A percentile compares a stretch with the other conserved stretches of the same genome.
These are phyloP conservation scores for Alisma plantagoaquatica DNA, from an alignment of 106 monocot genomes.

Conservation along the genomic window DNA sequence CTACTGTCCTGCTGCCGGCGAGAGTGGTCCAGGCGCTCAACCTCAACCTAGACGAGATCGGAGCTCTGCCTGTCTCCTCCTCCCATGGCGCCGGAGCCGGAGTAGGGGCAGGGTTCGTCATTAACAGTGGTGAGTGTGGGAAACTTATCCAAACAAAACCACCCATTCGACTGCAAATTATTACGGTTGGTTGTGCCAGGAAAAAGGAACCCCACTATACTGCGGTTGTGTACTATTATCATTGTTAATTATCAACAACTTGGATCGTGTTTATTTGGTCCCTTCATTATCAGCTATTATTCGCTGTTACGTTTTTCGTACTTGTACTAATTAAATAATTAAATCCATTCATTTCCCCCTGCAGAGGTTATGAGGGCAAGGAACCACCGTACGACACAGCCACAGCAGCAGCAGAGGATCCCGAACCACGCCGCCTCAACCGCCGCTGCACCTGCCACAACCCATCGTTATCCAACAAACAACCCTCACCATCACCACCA, in stretches of 20 bases:
- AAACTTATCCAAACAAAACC: no score
- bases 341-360: neutral
- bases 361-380: neutral
- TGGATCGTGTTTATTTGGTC: neutral
- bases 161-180: no score
- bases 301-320: no score
- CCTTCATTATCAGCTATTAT: neutral
- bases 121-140: conserved; percentile 42
- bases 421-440: no score
- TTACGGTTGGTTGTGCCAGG: neutral
- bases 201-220: neutral
- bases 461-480: no score
- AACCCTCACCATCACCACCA: no score
- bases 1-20: conserved; percentile 54
- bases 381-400: neutral
- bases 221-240: neutral
- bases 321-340: no score
- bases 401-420: neutral
- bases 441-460: no score
- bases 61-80: conserved; percentile 7
- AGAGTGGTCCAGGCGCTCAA: conserved; percentile 65
- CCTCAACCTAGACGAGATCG: conserved; percentile 31
- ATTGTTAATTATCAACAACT: neutral
- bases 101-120: conserved; percentile 13
- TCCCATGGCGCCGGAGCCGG: no score